A percentile compares a stretch with the other conserved stretches of the same genome.
Conservation (phyloP, 129 eudicot genomes). For the Smallanthus sonchifolius region DNA sequence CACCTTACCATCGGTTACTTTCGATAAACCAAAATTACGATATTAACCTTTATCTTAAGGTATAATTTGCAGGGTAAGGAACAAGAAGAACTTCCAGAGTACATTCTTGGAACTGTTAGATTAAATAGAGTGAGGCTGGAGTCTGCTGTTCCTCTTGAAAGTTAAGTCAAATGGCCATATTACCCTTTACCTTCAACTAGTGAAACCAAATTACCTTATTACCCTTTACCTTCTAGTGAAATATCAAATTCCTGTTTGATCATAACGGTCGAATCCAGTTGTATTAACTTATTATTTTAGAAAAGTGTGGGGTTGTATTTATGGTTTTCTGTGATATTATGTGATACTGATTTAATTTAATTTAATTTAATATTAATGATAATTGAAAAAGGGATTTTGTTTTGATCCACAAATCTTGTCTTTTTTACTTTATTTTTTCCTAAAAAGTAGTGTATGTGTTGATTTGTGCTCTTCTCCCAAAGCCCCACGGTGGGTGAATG, state of each 20-base stretch:
- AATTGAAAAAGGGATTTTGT: neutral
- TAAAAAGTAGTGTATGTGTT: constrained; percentile 23
- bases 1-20: too few relatives aligned
- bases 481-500: constrained; percentile 35
- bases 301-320: neutral
- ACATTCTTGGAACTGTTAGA: constrained; percentile 84
- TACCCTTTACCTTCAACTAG: neutral
- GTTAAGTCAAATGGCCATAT: constrained; percentile 18
- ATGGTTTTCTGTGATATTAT: constrained; percentile 8
- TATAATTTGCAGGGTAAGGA: constrained; percentile 61
- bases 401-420: constrained; percentile 17
- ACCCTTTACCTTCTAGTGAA: neutral
- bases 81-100: constrained; percentile 81
- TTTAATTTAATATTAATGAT: neutral
- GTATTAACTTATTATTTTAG: neutral
- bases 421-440: constrained; percentile 1
- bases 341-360: neutral
- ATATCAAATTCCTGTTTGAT: neutral
- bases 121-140: constrained; percentile 61
- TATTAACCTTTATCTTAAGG: constrained; percentile 1
- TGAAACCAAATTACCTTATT: neutral
- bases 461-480: constrained; percentile 2
- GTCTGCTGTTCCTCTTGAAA: constrained; percentile 60
- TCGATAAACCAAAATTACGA: neutral
- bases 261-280: neutral